phyloP scores from a whole-genome alignment of 768 basidiomycete species.

The Mrakia gelida region DNA sequence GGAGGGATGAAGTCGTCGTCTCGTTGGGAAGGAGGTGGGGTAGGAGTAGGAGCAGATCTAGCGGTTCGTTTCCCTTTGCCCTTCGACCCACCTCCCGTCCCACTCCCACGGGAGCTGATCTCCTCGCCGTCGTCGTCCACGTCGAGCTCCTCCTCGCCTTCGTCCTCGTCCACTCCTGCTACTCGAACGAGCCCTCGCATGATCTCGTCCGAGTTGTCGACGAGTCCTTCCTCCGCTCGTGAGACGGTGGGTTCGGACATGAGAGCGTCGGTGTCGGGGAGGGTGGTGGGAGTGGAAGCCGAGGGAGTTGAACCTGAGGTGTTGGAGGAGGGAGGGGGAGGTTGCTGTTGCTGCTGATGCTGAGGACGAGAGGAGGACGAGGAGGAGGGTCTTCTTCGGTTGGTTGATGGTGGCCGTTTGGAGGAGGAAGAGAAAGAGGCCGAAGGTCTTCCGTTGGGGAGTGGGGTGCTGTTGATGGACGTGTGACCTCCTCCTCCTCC shows the following conservation, averaged over 20 bases:
- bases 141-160: constrained; percentile 4
- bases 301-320: constrained; percentile 11
- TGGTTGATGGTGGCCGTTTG: background rate
- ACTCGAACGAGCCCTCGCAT: background rate
- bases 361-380: background rate
- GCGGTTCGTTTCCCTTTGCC: constrained; percentile 1
- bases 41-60: background rate
- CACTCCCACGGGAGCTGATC: background rate
- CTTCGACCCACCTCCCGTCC: background rate
- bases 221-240: background rate
- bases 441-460: background rate
- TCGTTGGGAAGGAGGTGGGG: constrained; percentile 2
- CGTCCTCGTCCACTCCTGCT: background rate
- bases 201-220: background rate
- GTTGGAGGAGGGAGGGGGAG: background rate
- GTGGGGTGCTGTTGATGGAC: background rate
- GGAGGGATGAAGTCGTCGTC: background rate
- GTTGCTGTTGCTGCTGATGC: background rate
- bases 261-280: constrained; percentile 4
- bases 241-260: background rate
- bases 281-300: constrained; percentile 1
- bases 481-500: background rate
- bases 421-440: background rate
- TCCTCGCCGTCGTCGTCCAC: background rate
- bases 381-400: background rate